These are phyloP conservation scores for Chalara sp. DNA, from an alignment of 2,329 filamentous ascomycete species.

Conservation along the genomic window DNA sequence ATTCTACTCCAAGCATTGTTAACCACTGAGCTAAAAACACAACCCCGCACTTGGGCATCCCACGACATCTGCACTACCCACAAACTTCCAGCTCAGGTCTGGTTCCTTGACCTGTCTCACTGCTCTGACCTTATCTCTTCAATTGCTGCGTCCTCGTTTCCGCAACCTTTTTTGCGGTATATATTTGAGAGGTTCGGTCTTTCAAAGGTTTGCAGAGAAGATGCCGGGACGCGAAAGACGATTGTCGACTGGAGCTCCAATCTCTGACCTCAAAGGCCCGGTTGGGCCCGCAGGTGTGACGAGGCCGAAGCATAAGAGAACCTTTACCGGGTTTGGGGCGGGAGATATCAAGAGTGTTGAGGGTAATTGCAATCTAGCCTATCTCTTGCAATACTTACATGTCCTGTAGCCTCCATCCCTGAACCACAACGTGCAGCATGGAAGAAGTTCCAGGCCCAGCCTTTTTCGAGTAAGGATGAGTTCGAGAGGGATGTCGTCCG, in stretches of 20 bases:
- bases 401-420: conserved; percentile 63
- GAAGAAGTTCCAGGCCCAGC: conserved; percentile 55
- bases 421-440: conserved; percentile 80
- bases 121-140: no score
- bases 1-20: no score
- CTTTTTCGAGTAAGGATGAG: conserved; percentile 73
- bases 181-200: no score
- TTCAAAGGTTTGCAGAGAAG: no score
- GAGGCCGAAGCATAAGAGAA: conserved; percentile 93
- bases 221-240: conserved; percentile 57
- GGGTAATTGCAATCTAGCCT: conserved; percentile 43
- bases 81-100: no score
- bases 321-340: conserved; percentile 88
- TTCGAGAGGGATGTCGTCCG: conserved; percentile 84
- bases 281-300: conserved; percentile 73
- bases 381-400: neutral
- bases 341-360: conserved; percentile 91
- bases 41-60: no score
- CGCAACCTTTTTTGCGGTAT: no score
- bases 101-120: no score
- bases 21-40: no score
- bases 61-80: no score
- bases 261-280: conserved; percentile 79
- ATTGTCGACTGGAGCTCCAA: conserved; percentile 74
- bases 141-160: no score